Percentiles rank a stretch among this genome's conserved stretches.
Evolutionary conservation across 2,329 filamentous ascomycete species (phyloP).

Genomic region (Botryotinia narcissicola): DNA sequence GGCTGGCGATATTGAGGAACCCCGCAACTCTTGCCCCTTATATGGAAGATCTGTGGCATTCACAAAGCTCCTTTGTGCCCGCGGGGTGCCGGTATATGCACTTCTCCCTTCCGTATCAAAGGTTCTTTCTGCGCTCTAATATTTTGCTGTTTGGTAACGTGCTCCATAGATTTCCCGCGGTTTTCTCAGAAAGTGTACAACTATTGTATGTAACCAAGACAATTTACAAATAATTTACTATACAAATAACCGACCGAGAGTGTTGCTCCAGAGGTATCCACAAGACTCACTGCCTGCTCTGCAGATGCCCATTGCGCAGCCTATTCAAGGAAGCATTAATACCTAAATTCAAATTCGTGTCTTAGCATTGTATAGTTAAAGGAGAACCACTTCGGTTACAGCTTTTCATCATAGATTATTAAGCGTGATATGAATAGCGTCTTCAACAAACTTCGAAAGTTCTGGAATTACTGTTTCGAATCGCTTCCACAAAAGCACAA

Average conservation of each 20-base stretch:
- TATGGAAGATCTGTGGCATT: too few species aligned
- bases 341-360: not conserved
- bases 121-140: slow-evolving; percentile 67
- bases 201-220: not conserved
- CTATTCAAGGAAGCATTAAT: not conserved
- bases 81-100: too few species aligned
- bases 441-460: not conserved
- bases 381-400: not conserved
- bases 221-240: not conserved
- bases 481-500: not conserved
- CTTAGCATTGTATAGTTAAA: not conserved
- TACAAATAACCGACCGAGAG: not conserved
- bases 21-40: too few species aligned
- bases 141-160: slow-evolving; percentile 68
- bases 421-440: not conserved
- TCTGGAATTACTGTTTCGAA: not conserved
- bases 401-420: not conserved
- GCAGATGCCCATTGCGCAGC: not conserved
- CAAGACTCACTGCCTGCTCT: not conserved
- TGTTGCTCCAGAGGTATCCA: not conserved
- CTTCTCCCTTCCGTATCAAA: slow-evolving; percentile 65
- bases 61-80: too few species aligned
- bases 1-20: too few species aligned
- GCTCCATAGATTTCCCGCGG: slow-evolving; percentile 67
- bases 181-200: not conserved